Base-by-base conservation (phyloP, 176 grass and related monocot species). In the Metroxylon sagu region DNA sequence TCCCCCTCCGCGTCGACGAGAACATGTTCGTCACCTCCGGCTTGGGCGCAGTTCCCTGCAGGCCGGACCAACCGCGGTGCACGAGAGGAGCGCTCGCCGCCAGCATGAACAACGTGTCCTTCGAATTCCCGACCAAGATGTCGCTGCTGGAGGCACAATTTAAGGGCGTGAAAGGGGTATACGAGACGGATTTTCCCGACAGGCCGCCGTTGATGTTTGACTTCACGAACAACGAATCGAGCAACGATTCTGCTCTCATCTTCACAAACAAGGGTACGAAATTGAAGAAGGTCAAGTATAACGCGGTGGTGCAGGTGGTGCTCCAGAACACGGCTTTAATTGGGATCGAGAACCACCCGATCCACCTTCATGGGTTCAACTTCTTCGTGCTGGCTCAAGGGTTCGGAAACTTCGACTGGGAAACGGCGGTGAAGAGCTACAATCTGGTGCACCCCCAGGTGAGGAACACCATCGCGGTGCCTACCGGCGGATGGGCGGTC, bases 21-120 rank as follows among this genome's bases (percentile, higher is more conserved):
- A 4, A 61, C 52, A 89, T 89, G 81, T 72, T 95, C 60, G 66
- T 89, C 26, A 54, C 74, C 12, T 17, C 79, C 28, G 85, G 85
- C 43, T 49, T 89, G 16, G 84, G 82, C 17, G 1, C 69, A 8
- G n/a, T 58, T 26, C 1, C 25, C 30, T 93, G 84, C 72, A 12
- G 14, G 0, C 62, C 70, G 15, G 19, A 3, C 16, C 80, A 83
- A 54, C 59, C 50, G 16, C 25, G 48, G 28, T 87, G 83, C 73
- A 3, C 35, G 35, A 1, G 5, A 43, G 35, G 35, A 10, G 35
- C 35, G 35, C 35, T 43, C 35, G 35, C 35, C 10, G 35, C 35
- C 35, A 43, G 35, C 35, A 43, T 43, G 35, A 43, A 43, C 35
- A 43, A 43, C 35, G 35, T 43, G 35, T 43, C 35, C 35, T 43